These are phyloP conservation scores for Psilocybe sp. DNA, from an alignment of 768 basidiomycete genomes.

Conservation along the genomic window DNA sequence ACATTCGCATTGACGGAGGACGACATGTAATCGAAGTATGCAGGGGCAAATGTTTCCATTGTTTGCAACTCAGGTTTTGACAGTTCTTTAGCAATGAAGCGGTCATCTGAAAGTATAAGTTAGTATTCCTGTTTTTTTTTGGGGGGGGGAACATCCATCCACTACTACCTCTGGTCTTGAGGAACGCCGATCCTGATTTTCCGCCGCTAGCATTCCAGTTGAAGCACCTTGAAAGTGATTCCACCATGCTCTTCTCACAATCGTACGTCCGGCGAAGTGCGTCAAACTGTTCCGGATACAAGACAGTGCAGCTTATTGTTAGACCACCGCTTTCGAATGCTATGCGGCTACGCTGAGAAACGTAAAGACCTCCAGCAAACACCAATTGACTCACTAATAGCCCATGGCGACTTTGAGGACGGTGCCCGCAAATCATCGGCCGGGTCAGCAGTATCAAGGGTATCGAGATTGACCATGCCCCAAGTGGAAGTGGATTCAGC, in stretches of 20 bases:
- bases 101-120: conserved; percentile 59
- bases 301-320: conserved; percentile 89
- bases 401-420: conserved; percentile 80
- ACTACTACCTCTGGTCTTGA: conserved; percentile 84
- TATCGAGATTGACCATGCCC: conserved; percentile 87
- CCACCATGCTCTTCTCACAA: conserved; percentile 91
- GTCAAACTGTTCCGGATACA: conserved; percentile 97
- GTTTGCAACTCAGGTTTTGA: conserved; percentile 89
- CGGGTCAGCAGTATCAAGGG: conserved; percentile 60
- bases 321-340: conserved; percentile 89
- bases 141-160: neutral
- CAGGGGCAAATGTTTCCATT: conserved; percentile 95
- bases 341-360: conserved; percentile 23
- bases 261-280: conserved; percentile 89
- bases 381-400: conserved; percentile 55
- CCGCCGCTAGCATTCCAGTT: conserved; percentile 97
- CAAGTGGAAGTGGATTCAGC: conserved; percentile 87
- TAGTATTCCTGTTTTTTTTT: conserved; percentile 1
- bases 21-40: conserved; percentile 98
- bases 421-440: conserved; percentile 74
- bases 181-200: conserved; percentile 94
- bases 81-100: conserved; percentile 97
- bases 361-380: neutral
- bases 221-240: conserved; percentile 89
- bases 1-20: conserved; percentile 88